Percentiles rank a stretch among this genome's conserved stretches.
Conservation (phyloP, 1,284 basidiomycete species). For the Ceratobasidium sp. region DNA sequence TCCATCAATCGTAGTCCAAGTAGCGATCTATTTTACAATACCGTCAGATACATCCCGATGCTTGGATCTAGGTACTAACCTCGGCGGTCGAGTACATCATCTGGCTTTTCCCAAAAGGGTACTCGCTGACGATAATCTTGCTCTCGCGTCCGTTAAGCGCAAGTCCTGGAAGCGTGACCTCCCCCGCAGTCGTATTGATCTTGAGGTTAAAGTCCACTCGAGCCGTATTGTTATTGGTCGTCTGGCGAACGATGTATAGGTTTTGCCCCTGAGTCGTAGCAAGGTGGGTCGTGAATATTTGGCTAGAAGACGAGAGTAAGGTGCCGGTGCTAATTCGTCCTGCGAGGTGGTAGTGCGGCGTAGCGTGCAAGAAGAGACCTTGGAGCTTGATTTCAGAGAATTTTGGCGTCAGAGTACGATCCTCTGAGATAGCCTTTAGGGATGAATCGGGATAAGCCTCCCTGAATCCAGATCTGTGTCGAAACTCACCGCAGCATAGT, state of each 20-base stretch:
- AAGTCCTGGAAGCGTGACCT: neutral
- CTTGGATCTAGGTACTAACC: constrained; percentile 8
- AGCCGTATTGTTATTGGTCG: constrained; percentile 28
- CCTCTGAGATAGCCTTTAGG: constrained; percentile 48
- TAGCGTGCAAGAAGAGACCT: constrained; percentile 49
- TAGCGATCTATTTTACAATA: constrained; percentile 54
- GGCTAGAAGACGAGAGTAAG: neutral
- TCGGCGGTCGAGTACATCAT: constrained; percentile 39
- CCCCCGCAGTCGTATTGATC: constrained; percentile 17
- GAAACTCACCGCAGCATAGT: constrained; percentile 39
- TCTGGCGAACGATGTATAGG: constrained; percentile 31
- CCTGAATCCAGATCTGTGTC: neutral
- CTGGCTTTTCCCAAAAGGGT: constrained; percentile 42
- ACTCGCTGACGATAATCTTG: constrained; percentile 41
- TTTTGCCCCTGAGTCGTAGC: constrained; percentile 54
- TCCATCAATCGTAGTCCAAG: constrained; percentile 58
- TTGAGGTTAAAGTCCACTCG: constrained; percentile 17
- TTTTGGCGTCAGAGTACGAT: constrained; percentile 48
- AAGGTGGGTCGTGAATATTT: constrained; percentile 60
- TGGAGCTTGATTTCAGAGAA: constrained; percentile 50
- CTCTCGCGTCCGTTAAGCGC: constrained; percentile 28
- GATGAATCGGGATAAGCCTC: neutral
- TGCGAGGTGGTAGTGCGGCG: constrained; percentile 48
- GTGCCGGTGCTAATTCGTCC: constrained; percentile 31
- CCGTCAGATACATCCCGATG: neutral